Base-by-base conservation (phyloP, 139 green algal genomes). In the Pleodorina starrii region DNA sequence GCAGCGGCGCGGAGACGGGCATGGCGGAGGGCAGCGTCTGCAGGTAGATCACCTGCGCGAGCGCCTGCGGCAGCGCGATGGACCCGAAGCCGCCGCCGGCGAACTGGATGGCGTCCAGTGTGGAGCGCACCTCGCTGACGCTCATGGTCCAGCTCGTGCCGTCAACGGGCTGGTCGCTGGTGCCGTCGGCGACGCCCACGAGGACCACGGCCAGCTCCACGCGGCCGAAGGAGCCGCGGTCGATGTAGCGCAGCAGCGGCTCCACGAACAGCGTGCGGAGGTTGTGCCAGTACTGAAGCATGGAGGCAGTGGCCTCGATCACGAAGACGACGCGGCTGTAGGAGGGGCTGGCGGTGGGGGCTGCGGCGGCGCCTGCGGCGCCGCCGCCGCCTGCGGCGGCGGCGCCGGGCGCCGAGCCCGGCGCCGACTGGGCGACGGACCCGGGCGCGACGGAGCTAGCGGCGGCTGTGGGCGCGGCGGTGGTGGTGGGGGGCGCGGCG, bases 201-300 rank as follows among this genome's bases (percentile, higher is more conserved):
- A 86, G 43, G 2, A 85, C 63, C 7, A 90, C 60, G 1, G 86
- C 86, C 76, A 90, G 35, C 74, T 90, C 86, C 44, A 86, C 75
- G 21, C 38, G 59, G 16, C 86, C 75, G 5, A 81, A 77, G 19
- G 16, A 2, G n/a, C 44, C 60, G 32, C 77, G 86, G 74, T 86
- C 86, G 57, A 90, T 86, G 43, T 86, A 40, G 0, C 76, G 42
- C 11, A 90, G 76, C 23, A 90, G 75, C 74, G 63, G 75, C 86
- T 90, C 86, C 4, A 90, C 60, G 32, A 82, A 90, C 23, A 81
- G 36, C 2, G 86, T 42, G 0, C 86, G 74, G 29, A 84, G 29
- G 44, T 81, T 82, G 75, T 76, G 75, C 75, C 75, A 90, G 25
- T 71, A 80, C 19, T 69, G 60, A 1, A 32, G 19, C 86, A 86